phyloP scores from a whole-genome alignment of 257 asterid genomes.

The Fraxinus cuspidata region DNA sequence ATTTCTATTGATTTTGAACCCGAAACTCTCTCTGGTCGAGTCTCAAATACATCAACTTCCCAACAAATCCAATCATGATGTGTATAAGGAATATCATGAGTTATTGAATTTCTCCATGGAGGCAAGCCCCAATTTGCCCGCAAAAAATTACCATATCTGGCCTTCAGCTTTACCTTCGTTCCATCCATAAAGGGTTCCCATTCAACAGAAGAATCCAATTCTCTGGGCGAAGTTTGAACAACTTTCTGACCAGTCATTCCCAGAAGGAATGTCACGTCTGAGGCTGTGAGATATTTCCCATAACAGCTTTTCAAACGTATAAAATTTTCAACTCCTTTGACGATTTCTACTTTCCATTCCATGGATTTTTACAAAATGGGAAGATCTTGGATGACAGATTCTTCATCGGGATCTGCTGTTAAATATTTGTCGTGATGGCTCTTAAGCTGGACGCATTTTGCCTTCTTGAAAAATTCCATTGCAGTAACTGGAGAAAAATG shows the following conservation, averaged over 20 bases:
- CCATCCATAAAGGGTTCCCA: constrained; percentile 92
- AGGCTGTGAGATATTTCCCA: constrained; percentile 67
- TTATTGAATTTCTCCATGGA: constrained; percentile 88
- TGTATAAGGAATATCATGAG: constrained; percentile 78
- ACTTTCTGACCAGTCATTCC: constrained; percentile 80
- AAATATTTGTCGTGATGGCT: constrained; percentile 77
- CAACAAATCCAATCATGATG: constrained; percentile 76
- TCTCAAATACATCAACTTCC: constrained; percentile 65
- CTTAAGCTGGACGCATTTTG: constrained; percentile 59
- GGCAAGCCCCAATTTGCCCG: constrained; percentile 89
- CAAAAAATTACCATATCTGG: constrained; percentile 74
- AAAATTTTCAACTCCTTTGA: constrained; percentile 49
- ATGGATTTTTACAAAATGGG: constrained; percentile 40
- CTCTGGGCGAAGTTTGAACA: constrained; percentile 52
- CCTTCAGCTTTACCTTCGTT: constrained; percentile 52
- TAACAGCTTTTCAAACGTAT: constrained; percentile 69
- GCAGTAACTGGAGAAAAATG: constrained; percentile 42
- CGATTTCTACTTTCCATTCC: constrained; percentile 73
- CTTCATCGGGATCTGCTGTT: constrained; percentile 62
- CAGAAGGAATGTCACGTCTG: constrained; percentile 52
- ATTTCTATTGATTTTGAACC: constrained; percentile 45
- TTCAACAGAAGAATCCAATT: constrained; percentile 63
- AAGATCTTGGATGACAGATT: constrained; percentile 64
- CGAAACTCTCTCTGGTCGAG: constrained; percentile 27
- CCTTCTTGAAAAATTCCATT: constrained; percentile 74